Evolutionary conservation across 2,329 filamentous ascomycete genomes (phyloP).

Genomic region (Aspergillus fumigatiaffinis): DNA sequence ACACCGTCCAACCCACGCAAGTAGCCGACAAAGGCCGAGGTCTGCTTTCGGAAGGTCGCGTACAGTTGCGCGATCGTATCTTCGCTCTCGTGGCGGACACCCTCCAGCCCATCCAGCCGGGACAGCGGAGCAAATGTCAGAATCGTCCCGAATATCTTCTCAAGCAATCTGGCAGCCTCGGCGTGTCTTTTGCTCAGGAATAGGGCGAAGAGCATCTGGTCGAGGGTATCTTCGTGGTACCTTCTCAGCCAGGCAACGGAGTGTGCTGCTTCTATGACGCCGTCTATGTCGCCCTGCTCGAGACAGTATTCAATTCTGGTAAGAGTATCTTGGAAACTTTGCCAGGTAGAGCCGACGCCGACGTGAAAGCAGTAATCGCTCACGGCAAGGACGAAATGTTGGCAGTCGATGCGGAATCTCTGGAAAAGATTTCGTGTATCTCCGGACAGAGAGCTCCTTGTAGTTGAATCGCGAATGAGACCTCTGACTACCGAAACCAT

Average conservation of each 20-base stretch:
- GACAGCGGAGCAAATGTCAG: slow-evolving; percentile 59
- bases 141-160: slow-evolving; percentile 71
- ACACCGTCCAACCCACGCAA: slow-evolving; percentile 64
- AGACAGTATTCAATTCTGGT: slow-evolving; percentile 59
- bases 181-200: slow-evolving; percentile 72
- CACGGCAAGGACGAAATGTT: slow-evolving; percentile 72
- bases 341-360: slow-evolving; percentile 72
- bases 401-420: slow-evolving; percentile 70
- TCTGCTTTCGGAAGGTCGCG: slow-evolving; percentile 63
- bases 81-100: slow-evolving; percentile 36
- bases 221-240: slow-evolving; percentile 68
- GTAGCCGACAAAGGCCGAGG: slow-evolving; percentile 69
- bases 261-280: slow-evolving; percentile 47
- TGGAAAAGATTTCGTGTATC: slow-evolving; percentile 43
- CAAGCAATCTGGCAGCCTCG: slow-evolving; percentile 67
- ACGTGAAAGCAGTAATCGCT: slow-evolving; percentile 76
- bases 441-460: slow-evolving; percentile 28
- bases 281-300: slow-evolving; percentile 42
- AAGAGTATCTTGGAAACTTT: slow-evolving; percentile 63
- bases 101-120: slow-evolving; percentile 35
- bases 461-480: slow-evolving; percentile 56
- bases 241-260: slow-evolving; percentile 65
- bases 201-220: slow-evolving; percentile 69
- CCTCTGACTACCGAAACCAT: slow-evolving; percentile 72
- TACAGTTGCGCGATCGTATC: slow-evolving; percentile 55